Percentiles rank a stretch among this genome's conserved stretches.
phyloP scores from a whole-genome alignment of 257 asterid genomes.

The Solanum appendiculatum region DNA sequence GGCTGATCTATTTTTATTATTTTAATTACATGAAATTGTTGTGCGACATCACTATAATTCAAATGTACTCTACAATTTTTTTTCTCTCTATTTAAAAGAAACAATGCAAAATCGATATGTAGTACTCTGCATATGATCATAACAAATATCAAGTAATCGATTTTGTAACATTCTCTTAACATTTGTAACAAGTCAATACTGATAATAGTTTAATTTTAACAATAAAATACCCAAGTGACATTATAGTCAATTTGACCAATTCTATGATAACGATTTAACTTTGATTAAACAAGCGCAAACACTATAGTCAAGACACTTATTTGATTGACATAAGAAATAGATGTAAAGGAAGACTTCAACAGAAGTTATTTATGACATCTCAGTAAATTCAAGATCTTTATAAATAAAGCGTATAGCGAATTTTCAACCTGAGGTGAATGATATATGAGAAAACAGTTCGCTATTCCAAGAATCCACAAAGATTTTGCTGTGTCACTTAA shows the following conservation, averaged over 20 bases:
- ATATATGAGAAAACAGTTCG: too few species aligned
- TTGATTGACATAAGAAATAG: too few species aligned
- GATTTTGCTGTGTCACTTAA: too few species aligned
- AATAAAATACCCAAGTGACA: not conserved
- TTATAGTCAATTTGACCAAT: not conserved
- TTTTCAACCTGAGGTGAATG: too few species aligned
- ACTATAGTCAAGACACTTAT: not conserved
- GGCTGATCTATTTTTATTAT: not conserved
- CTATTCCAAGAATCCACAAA: too few species aligned
- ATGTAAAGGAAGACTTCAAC: not conserved
- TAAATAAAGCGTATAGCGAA: too few species aligned
- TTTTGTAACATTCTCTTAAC: not conserved
- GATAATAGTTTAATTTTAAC: not conserved
- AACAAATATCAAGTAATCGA: not conserved
- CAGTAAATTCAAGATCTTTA: too few species aligned
- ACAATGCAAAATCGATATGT: not conserved
- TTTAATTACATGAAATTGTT: not conserved
- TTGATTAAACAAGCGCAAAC: not conserved
- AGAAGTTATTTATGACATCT: too few species aligned
- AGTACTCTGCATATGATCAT: not conserved
- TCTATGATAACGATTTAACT: not conserved
- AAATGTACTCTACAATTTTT: not conserved
- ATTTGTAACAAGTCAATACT: not conserved
- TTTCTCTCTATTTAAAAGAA: not conserved
- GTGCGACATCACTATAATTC: not conserved